Base-by-base conservation (phyloP, 106 monocot species). In the Xerophyta viscosa region DNA sequence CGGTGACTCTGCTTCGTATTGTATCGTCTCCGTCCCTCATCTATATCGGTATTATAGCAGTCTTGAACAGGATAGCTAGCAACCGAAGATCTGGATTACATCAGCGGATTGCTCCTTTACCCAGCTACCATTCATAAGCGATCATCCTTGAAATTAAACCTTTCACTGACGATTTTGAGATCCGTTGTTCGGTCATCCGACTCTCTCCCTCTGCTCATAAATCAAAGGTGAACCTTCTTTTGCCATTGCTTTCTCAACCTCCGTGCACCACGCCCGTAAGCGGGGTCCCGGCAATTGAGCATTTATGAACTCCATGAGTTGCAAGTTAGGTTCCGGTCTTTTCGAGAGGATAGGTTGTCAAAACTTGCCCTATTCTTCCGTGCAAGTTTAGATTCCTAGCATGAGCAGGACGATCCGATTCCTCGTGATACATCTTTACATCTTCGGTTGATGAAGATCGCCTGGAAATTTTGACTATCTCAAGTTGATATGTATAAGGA, bases 231-330 rank as follows among this genome's bases (percentile, higher is more conserved):
- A 24, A 6, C 71, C 87, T 42, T 56, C 77, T 60, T 41, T 71
- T 57, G 80, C 67, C 76, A 93, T 80, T 29, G 83, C 87, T 56
- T 49, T 83, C 69, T 93, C 92, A 17, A 87, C 92, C 57, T 93
- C 87, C 18, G 87, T 93, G 24, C 41, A 5, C 87, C 92, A 37
- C 50, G 66, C 27, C 92, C 92, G 58, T 93, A 93, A 63, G 73
- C 65, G 6, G n/a, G n/a, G 57, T 77, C 5, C 92, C 92, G 13
- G 78, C 87, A 43, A 93, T 83, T 1, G 80, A 77, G 50, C 92
- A 83, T 48, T 93, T 93, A 93, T 83, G 70, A 93, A 93, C 67
- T 93, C 92, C 92, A 93, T 93, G 80, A 83, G 41, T 93, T 93
- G 23, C 71, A 77, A 6, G 92, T 93, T 41, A 93, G 46, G 92